Evolutionary conservation across 768 basidiomycete species (phyloP), one percentile per base, ranked within the genome.

Genomic region (Russula earlei): DNA sequence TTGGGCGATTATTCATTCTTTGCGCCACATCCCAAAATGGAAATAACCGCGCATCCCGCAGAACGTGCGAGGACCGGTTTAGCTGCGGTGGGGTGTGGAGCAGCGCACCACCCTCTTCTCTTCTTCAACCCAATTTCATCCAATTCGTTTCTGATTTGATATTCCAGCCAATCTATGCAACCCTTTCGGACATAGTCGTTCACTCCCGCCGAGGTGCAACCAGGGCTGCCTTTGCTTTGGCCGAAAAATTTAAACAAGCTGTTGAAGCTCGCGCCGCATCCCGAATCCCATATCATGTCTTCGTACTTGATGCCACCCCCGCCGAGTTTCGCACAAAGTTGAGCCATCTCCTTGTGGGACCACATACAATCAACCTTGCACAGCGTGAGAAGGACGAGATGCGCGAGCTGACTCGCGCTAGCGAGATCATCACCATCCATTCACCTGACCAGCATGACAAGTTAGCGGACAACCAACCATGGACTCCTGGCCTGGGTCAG

Each of bases 351-450:
- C 73, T 83, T 67, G 75, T 78, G 68, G 73, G 76, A 34, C 68
- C 75, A 9, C 77, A 75, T 66, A 86, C 84, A 29, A 78, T 91
- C 66, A 81, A 90, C 67, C 91, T 93, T 68, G 83, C 87, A 14
- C 78, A 82, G 64, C 76, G 89, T 33, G 91, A 95, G 71, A 81
- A 81, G 69, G 87, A 90, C 58, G 92, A 94, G 73, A 94, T 93
- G 89, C 75, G 86, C 12, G 86, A 88, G 65, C 72, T 94, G 52
- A 95, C 92, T 0, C 77, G 81, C 56, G 87, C 90, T 7, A 84
- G 80, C 20, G 87, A 90, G 71, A 91, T 94, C 51, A 72, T 85
- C 61, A 76, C 75, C 0, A 71, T 71, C 7, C 58, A 58, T 11
- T 37, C 65, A 15, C 33, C 34, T n/a, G 38, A 33, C 19, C 37